These are phyloP conservation scores for Fusarium sarcochroum DNA, from an alignment of 2,329 filamentous ascomycete genomes.

Conservation along the genomic window DNA sequence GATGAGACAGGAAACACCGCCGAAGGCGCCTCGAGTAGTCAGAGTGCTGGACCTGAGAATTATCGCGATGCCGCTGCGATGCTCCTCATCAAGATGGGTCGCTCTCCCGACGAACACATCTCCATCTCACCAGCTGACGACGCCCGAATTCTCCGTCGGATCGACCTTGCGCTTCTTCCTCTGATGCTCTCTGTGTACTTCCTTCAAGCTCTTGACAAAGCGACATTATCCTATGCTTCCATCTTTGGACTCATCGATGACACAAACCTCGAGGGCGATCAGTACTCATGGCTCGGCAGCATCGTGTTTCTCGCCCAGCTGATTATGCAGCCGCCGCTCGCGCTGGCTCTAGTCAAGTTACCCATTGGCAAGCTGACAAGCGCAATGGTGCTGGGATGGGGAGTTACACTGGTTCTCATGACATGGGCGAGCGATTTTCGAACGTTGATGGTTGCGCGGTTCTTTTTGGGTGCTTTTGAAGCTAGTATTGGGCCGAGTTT, in stretches of 20 bases:
- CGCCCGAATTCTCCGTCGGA: conserved; percentile 54
- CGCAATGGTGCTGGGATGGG: conserved; percentile 70
- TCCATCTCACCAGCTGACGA: conserved; percentile 53
- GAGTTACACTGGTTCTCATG: conserved; percentile 65
- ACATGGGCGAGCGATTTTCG: conserved; percentile 65
- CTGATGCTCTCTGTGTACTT: conserved; percentile 73
- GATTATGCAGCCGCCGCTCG: conserved; percentile 69
- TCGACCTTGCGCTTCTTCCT: conserved; percentile 58
- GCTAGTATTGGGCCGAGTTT: conserved; percentile 64
- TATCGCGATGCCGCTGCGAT: conserved; percentile 62
- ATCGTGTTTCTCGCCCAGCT: conserved; percentile 73
- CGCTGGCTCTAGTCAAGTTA: conserved; percentile 71
- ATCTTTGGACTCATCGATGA: conserved; percentile 74
- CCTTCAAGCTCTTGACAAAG: conserved; percentile 74
- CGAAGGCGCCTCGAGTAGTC: conserved; percentile 1
- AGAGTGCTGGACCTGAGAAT: not conserved
- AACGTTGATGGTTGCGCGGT: conserved; percentile 64
- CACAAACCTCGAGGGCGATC: conserved; percentile 67
- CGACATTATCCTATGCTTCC: conserved; percentile 72
- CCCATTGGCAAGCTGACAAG: conserved; percentile 73
- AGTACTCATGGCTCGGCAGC: conserved; percentile 73
- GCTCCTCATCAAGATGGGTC: conserved; percentile 58
- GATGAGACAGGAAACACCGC: conserved; percentile 22
- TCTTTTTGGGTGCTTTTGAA: conserved; percentile 72
- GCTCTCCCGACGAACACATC: conserved; percentile 53